Evolutionary conservation across 306 rosid species (phyloP), one percentile per base, ranked within the genome.

Genomic region (Fagus sylvatica): DNA sequence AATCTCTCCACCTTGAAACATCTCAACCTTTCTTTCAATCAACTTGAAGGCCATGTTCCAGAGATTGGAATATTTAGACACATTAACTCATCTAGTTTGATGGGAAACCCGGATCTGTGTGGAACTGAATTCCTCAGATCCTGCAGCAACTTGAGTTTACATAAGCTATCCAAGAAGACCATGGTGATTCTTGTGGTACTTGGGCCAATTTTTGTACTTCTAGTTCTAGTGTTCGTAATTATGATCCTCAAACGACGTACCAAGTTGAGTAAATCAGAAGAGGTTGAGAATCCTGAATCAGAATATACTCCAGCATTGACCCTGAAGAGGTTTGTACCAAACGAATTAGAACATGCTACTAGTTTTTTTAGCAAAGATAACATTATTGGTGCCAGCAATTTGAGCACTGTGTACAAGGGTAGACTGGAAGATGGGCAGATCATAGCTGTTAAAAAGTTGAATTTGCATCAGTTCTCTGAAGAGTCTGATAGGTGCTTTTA

Each of bases 391-490:
- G 73, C 91, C 57, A 93, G 95, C 84, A 78, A 78, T 75, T 83
- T 91, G 91, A 93, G 98, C 89, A 93, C 91, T 28, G 98, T 93
- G 79, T 91, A 87, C 86, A 89, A 77, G 81, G 98, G 96, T 74
- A 85, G 77, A 76, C 54, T 91, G 19, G 91, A 76, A 80, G 84
- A 85, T 53, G 90, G 91, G 60, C 76, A 79, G 79, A 67, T 73
- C 71, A 86, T 84, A 73, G 97, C 97, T 40, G 59, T 93, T 76
- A 91, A 93, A 85, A 87, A 69, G 54, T 75, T 93, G 92, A 93
- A 91, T 72, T 80, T 93, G 84, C 82, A 80, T 6, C 91, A 86
- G 43, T 93, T 91, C 73, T 64, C 93, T 32, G 85, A 75, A 22
- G 89, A 87, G 39, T 82, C 93, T 11, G 92, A 93, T 59, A 91